Conservation (phyloP, 768 basidiomycete species). For the Kockovaella imperatae region DNA sequence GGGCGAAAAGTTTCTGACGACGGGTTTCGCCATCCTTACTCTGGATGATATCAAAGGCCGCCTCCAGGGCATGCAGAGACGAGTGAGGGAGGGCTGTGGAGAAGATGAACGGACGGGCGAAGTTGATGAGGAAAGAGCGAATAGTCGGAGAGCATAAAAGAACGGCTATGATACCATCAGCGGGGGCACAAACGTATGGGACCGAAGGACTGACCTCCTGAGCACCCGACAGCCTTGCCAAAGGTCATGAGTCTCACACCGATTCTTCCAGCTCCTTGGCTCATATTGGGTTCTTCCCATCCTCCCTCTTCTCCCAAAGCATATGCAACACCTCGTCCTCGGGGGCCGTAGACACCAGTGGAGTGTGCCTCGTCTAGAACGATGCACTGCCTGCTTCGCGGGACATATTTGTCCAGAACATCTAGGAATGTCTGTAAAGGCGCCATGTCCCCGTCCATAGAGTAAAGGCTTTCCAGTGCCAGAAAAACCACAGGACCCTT, state of each 20-base stretch:
- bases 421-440: slow-evolving; percentile 64
- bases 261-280: slow-evolving; percentile 57
- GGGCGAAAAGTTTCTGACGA: slow-evolving; percentile 20
- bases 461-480: slow-evolving; percentile 81
- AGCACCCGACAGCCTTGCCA: slow-evolving; percentile 78
- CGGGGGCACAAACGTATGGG: background rate
- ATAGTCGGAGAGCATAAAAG: slow-evolving; percentile 64
- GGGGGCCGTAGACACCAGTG: slow-evolving; percentile 76
- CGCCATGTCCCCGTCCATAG: slow-evolving; percentile 90
- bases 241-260: slow-evolving; percentile 80
- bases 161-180: slow-evolving; percentile 52
- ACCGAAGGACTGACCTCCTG: slow-evolving; percentile 63
- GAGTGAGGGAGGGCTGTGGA: slow-evolving; percentile 75
- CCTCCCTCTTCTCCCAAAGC: slow-evolving; percentile 50
- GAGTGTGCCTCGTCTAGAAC: slow-evolving; percentile 91
- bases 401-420: slow-evolving; percentile 50
- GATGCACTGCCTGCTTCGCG: slow-evolving; percentile 60
- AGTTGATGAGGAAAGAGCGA: slow-evolving; percentile 80
- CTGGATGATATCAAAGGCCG: slow-evolving; percentile 70
- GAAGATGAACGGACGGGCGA: slow-evolving; percentile 82
- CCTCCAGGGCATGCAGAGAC: slow-evolving; percentile 65
- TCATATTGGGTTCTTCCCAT: background rate
- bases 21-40: slow-evolving; percentile 56
- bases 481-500: slow-evolving; percentile 56
- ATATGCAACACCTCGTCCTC: slow-evolving; percentile 67